Conservation (phyloP, 805 yeast genomes). For the Starmerella riodocensis region DNA sequence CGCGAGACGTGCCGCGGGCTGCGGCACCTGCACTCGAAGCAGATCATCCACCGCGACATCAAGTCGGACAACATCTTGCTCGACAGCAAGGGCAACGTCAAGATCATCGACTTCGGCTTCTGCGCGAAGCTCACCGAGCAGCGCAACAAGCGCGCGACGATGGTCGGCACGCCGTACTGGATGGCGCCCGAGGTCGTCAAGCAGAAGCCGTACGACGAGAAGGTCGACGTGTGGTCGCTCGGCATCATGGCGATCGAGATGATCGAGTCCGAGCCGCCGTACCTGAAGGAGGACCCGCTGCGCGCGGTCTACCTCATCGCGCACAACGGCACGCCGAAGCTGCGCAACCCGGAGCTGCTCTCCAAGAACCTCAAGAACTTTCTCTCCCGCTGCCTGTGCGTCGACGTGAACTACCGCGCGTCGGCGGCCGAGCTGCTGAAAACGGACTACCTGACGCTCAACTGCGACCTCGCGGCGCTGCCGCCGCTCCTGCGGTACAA, state of each 20-base stretch:
- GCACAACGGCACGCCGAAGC: constrained; percentile 67
- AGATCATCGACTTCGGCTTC: constrained; percentile 86
- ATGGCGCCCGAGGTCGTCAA: constrained; percentile 82
- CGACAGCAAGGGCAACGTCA: constrained; percentile 71
- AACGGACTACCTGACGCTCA: constrained; percentile 40
- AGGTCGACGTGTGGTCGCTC: constrained; percentile 71
- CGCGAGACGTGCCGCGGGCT: constrained; percentile 82
- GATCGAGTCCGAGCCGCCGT: constrained; percentile 81
- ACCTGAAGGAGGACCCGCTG: constrained; percentile 64
- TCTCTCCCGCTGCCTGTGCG: constrained; percentile 81
- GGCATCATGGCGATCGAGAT: constrained; percentile 80
- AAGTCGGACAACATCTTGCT: constrained; percentile 88
- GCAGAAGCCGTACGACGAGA: constrained; percentile 67
- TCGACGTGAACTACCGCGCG: constrained; percentile 85
- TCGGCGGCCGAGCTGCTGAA: constrained; percentile 73
- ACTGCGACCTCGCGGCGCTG: constrained; percentile 23
- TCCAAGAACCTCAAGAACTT: constrained; percentile 72
- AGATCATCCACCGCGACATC: constrained; percentile 91
- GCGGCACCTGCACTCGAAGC: constrained; percentile 79
- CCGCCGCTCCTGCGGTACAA: constrained; percentile 27
- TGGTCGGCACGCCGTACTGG: constrained; percentile 87
- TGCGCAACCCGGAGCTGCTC: constrained; percentile 54
- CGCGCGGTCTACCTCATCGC: constrained; percentile 66
- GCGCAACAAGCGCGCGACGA: constrained; percentile 61
- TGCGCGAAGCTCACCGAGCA: constrained; percentile 70